Conservation (phyloP, 176 grass and related monocot species). For the Eremochloa ophiuroides region DNA sequence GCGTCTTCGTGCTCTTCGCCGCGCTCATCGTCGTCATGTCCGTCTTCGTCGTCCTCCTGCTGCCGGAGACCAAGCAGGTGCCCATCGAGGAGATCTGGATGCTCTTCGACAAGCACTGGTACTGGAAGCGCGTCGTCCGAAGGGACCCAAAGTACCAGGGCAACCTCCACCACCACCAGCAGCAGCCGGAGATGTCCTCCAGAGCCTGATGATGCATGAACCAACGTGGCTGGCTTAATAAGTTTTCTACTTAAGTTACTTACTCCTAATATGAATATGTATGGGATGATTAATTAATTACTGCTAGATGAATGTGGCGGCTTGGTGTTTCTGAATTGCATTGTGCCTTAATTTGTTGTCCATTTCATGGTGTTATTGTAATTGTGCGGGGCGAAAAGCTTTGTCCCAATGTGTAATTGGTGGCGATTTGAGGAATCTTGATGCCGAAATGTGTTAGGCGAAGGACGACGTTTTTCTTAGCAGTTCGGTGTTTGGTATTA, state of each 20-base stretch:
- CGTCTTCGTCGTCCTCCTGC: constrained; percentile 68
- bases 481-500: background rate
- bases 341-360: background rate
- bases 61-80: constrained; percentile 98
- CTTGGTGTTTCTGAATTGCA: background rate
- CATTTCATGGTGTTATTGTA: background rate
- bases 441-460: background rate
- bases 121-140: constrained; percentile 76
- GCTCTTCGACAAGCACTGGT: constrained; percentile 93
- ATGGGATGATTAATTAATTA: too few species aligned
- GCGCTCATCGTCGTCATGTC: constrained; percentile 84
- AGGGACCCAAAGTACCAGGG: constrained; percentile 46
- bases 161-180: constrained; percentile 5
- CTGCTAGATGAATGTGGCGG: too few species aligned
- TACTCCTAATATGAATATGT: too few species aligned
- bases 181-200: background rate
- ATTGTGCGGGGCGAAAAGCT: background rate
- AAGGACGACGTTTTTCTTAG: background rate
- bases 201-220: too few species aligned
- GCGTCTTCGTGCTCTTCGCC: constrained; percentile 88
- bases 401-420: background rate
- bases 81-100: constrained; percentile 95
- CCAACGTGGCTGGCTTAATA: too few species aligned
- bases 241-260: too few species aligned
- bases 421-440: background rate